Evolutionary conservation across 2,329 filamentous ascomycete species (phyloP), one percentile per base, ranked within the genome.

Genomic region (Lizonia empirigonia): DNA sequence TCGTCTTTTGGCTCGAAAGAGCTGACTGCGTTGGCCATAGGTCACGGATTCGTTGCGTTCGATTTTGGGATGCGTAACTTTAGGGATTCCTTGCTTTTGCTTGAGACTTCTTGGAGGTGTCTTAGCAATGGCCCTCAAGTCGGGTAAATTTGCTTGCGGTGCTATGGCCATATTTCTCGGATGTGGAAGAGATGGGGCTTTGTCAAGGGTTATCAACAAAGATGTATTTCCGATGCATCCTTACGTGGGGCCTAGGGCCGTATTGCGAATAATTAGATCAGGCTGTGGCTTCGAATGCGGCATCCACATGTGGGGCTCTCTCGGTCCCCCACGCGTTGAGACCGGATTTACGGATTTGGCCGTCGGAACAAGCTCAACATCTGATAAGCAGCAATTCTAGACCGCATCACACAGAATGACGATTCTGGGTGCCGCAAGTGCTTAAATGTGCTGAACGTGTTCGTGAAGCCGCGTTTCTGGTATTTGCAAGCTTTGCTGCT

Each of bases 131-230:
- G 18, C 7, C 27, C 24, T 7, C 10, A 22, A 2, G 12, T 39
- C 8, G 18, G 15, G 34, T 20, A 24, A 27, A 16, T 22, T 34
- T 38, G 26, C 18, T 37, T 38, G 22, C n/a, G 12, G 20, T 42
- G 45, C 24, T 36, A 33, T 34, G 49, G 33, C 27, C 49, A 47
- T 42, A 16, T 49, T 30, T 8, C 27, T 34, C n/a, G 7, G 5
- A 47, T 44, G 49, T 52, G 49, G 49, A 52, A 42, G 42, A 44
- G 12, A 44, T 44, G 44, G 44, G 39, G 44, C 33, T 36, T 53
- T 37, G 24, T 40, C 13, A 29, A 44, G 12, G 18, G 9, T 32
- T 20, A n/a, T 44, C 29, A 32, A 29, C 22, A 8, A 33, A 22
- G 24, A 2, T 30, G 27, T 40, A 39, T 44, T 40, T 48, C 38